A percentile compares a stretch with the other conserved stretches of the same genome.
These are phyloP conservation scores for Warburgia ugandensis DNA, from an alignment of 164 flowering plant species.

Conservation along the genomic window DNA sequence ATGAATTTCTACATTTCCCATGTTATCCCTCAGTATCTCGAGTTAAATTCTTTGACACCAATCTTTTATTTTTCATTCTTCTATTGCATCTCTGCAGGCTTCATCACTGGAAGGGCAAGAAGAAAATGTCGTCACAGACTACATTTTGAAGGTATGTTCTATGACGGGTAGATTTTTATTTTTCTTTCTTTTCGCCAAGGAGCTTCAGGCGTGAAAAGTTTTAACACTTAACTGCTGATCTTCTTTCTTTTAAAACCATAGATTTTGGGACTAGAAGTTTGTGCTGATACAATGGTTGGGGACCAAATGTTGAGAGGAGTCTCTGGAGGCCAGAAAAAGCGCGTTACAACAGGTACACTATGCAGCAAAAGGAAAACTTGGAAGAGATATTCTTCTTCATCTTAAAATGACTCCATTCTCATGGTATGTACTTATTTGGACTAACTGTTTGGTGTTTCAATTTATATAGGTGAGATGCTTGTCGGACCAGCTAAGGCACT, in stretches of 20 bases:
- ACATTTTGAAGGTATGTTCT: constrained; percentile 47
- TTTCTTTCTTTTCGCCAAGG: not conserved
- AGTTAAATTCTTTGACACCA: too few relatives aligned
- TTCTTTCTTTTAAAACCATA: not conserved
- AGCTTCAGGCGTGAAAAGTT: not conserved
- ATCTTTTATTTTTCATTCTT: not conserved
- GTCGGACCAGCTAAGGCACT: too few relatives aligned
- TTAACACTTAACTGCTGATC: not conserved
- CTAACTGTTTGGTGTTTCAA: not conserved
- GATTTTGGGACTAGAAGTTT: constrained; percentile 23
- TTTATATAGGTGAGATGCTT: constrained; percentile 38
- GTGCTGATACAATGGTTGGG: constrained; percentile 26
- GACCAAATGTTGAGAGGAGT: constrained; percentile 21
- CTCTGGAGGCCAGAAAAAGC: too few relatives aligned
- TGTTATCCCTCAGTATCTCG: too few relatives aligned
- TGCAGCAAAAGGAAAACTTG: not conserved
- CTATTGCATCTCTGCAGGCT: constrained; percentile 26
- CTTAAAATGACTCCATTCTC: not conserved
- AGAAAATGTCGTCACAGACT: constrained; percentile 58
- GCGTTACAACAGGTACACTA: constrained; percentile 20
- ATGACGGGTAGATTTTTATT: not conserved
- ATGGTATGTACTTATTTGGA: not conserved
- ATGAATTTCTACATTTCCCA: too few relatives aligned
- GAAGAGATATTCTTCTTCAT: not conserved
- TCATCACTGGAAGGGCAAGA: constrained; percentile 58